Evolutionary conservation across 2,329 filamentous ascomycete genomes (phyloP).

Genomic region (Waltergamsia citrina): DNA sequence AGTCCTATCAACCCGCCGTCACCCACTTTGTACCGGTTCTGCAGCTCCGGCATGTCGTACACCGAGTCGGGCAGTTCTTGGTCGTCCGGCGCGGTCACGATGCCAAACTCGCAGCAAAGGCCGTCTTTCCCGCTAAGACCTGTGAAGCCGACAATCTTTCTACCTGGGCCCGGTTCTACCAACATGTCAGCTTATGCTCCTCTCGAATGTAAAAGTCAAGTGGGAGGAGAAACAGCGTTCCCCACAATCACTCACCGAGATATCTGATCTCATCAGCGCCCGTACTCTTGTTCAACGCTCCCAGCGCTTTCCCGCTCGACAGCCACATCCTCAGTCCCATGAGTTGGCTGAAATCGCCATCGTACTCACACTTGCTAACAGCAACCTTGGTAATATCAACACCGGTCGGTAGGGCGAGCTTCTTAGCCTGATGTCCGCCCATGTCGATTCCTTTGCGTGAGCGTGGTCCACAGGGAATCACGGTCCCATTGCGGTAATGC

Average conservation of each 20-base stretch:
- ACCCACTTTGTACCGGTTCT: conserved; percentile 14
- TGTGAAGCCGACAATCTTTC: conserved; percentile 36
- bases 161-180: conserved; percentile 18
- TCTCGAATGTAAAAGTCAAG: neutral
- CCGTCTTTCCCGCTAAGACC: conserved; percentile 21
- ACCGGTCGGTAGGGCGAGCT: conserved; percentile 12
- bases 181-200: conserved; percentile 5
- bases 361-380: conserved; percentile 9
- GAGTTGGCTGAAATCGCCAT: conserved; percentile 2
- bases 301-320: conserved; percentile 10
- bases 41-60: conserved; percentile 31
- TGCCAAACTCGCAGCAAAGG: conserved; percentile 31
- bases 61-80: conserved; percentile 26
- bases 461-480: conserved; percentile 29
- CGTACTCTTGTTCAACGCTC: conserved; percentile 9
- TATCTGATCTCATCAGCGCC: conserved; percentile 1
- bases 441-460: conserved; percentile 9
- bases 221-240: too few species aligned
- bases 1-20: too few species aligned
- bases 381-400: conserved; percentile 18
- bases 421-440: conserved; percentile 18
- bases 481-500: conserved; percentile 31
- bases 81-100: conserved; percentile 30
- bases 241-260: conserved; percentile 6
- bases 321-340: conserved; percentile 14